These are phyloP conservation scores for Plenodomus biglobosus DNA, from an alignment of 2,329 filamentous ascomycete species.

Conservation along the genomic window DNA sequence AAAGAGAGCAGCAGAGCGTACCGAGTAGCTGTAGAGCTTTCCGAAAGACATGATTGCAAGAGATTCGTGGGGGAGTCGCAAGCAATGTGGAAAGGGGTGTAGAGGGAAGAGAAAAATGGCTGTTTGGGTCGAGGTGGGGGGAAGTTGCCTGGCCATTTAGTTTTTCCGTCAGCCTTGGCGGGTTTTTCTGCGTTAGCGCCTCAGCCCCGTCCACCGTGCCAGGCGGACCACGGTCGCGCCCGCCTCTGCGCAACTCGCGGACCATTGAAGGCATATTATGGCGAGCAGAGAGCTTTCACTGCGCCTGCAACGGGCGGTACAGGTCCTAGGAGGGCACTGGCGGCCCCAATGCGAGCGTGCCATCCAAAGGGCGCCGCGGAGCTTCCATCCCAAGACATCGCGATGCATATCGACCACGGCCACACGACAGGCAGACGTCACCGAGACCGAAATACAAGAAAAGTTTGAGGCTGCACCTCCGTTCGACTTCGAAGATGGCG, in stretches of 20 bases:
- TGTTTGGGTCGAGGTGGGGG: conserved; percentile 32
- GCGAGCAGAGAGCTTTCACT: conserved; percentile 35
- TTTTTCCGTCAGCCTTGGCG: conserved; percentile 22
- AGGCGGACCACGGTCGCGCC: neutral
- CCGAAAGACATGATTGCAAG: conserved; percentile 84
- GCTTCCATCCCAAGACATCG: conserved; percentile 18
- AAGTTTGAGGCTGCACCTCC: conserved; percentile 48
- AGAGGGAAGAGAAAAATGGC: conserved; percentile 27
- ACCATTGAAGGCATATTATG: conserved; percentile 25
- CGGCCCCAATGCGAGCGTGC: conserved; percentile 27
- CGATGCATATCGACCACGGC: conserved; percentile 40
- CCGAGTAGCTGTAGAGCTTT: conserved; percentile 89
- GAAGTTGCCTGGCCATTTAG: conserved; percentile 31
- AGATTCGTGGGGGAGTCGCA: conserved; percentile 28
- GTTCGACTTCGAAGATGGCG: conserved; percentile 43
- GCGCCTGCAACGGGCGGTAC: conserved; percentile 30
- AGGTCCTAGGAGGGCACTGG: conserved; percentile 22
- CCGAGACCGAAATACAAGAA: conserved; percentile 22
- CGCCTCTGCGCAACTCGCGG: neutral
- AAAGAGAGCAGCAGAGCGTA: conserved; percentile 13
- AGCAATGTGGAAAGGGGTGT: conserved; percentile 30
- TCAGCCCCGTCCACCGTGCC: conserved; percentile 1
- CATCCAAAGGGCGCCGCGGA: conserved; percentile 18
- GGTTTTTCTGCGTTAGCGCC: conserved; percentile 5
- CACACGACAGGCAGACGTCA: conserved; percentile 28